Conservation (phyloP, 2,329 filamentous ascomycete species). For the Xylaria sp. region DNA sequence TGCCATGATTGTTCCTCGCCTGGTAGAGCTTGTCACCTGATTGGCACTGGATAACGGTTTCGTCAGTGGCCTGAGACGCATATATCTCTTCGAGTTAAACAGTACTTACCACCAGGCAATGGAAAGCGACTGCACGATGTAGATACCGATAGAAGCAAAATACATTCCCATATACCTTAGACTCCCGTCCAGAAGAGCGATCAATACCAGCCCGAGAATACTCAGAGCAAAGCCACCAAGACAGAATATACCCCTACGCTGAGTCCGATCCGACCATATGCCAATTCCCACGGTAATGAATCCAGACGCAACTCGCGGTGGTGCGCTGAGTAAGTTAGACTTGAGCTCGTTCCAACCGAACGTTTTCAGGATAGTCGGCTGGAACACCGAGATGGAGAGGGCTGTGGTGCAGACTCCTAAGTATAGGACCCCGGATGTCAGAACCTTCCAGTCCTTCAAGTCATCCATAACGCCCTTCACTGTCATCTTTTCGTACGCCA, state of each 20-base stretch:
- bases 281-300: conserved; percentile 38
- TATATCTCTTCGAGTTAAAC: not conserved
- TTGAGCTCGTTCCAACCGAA: conserved; percentile 38
- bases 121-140: conserved; percentile 37
- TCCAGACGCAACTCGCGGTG: conserved; percentile 34
- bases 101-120: conserved; percentile 46
- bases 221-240: conserved; percentile 27
- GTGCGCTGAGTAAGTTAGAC: conserved; percentile 37
- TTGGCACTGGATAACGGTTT: conserved; percentile 33
- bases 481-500: conserved; percentile 28
- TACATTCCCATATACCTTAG: conserved; percentile 36
- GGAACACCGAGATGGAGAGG: conserved; percentile 39
- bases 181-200: conserved; percentile 29
- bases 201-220: conserved; percentile 40
- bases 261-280: conserved; percentile 30
- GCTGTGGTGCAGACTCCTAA: conserved; percentile 34
- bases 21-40: conserved; percentile 51
- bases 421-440: conserved; percentile 45
- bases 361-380: conserved; percentile 39
- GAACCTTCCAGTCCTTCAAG: conserved; percentile 52
- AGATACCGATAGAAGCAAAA: conserved; percentile 36
- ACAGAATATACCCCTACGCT: conserved; percentile 30
- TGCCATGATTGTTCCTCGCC: conserved; percentile 49
- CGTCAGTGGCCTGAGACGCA: too few relatives aligned
- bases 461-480: conserved; percentile 54